Evolutionary conservation across 2,329 filamentous ascomycete genomes (phyloP).

Genomic region (Penicillium crustosum): DNA sequence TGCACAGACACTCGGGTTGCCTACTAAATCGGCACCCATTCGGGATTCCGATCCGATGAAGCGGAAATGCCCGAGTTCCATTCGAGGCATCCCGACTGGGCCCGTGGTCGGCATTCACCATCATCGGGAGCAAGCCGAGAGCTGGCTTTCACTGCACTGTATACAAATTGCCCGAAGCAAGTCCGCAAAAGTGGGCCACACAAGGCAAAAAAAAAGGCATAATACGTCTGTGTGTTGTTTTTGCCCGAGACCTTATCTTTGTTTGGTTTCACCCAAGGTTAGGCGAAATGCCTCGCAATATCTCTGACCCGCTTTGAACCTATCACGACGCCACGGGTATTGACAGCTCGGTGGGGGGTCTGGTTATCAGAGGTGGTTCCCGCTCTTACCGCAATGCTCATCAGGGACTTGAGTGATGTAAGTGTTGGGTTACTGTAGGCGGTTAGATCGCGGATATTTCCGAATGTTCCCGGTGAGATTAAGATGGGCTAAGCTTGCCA

Average conservation of each 20-base stretch:
- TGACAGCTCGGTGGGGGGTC: slow-evolving; percentile 2
- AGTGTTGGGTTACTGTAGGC: neutral
- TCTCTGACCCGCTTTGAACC: neutral
- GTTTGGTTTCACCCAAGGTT: neutral
- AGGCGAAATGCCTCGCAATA: neutral
- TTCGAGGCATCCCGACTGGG: slow-evolving; percentile 20
- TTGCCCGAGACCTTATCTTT: slow-evolving; percentile 2
- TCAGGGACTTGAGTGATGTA: neutral
- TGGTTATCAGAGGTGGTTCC: neutral
- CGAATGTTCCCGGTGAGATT: neutral
- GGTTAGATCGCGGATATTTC: slow-evolving; percentile 8
- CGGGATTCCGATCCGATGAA: slow-evolving; percentile 25
- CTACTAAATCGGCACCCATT: slow-evolving; percentile 16
- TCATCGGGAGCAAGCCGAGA: slow-evolving; percentile 16
- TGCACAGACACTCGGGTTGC: slow-evolving; percentile 13
- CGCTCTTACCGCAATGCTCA: slow-evolving; percentile 9
- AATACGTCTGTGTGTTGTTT: neutral
- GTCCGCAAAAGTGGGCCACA: neutral
- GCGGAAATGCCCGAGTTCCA: slow-evolving; percentile 21
- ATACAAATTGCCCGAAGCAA: neutral
- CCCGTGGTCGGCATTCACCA: slow-evolving; percentile 13
- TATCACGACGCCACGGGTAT: slow-evolving; percentile 3
- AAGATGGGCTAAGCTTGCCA: neutral
- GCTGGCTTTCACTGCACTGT: neutral
- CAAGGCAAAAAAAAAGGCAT: neutral